Evolutionary conservation across 1,284 basidiomycete genomes (phyloP).

Genomic region (Ustilago hordei): DNA sequence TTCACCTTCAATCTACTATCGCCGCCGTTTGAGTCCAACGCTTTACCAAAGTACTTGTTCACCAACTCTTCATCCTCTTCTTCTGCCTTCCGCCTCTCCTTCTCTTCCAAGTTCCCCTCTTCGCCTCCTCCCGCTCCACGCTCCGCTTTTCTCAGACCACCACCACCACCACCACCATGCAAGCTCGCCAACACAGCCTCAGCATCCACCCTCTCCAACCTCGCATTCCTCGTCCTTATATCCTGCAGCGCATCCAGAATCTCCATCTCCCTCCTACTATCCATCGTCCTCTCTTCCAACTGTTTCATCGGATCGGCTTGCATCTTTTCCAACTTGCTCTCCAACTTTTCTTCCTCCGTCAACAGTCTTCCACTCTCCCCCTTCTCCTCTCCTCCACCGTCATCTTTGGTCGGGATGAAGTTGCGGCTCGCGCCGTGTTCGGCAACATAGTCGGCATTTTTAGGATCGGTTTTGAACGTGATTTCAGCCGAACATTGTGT

Average conservation of each 20-base stretch:
- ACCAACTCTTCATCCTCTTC: conserved; percentile 89
- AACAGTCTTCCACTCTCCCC: conserved; percentile 32
- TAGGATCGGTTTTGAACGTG: conserved; percentile 99
- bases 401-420: conserved; percentile 62
- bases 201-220: conserved; percentile 78
- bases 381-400: conserved; percentile 41
- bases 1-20: conserved; percentile 21
- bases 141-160: background rate
- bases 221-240: conserved; percentile 89
- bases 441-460: conserved; percentile 73
- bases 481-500: conserved; percentile 84
- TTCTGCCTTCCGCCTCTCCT: conserved; percentile 69
- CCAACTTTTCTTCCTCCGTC: conserved; percentile 48
- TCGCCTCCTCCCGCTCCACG: background rate
- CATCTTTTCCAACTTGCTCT: conserved; percentile 33
- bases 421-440: conserved; percentile 67
- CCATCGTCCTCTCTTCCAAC: conserved; percentile 88
- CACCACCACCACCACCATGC: conserved; percentile 7
- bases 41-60: conserved; percentile 84
- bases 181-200: conserved; percentile 58
- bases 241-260: conserved; percentile 95
- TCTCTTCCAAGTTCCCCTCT: background rate
- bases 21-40: conserved; percentile 67
- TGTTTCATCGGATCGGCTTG: conserved; percentile 96
- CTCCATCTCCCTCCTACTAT: conserved; percentile 98